Base-by-base conservation (phyloP, 2,329 filamentous ascomycete species). In the Neoarthrinium moseri region DNA sequence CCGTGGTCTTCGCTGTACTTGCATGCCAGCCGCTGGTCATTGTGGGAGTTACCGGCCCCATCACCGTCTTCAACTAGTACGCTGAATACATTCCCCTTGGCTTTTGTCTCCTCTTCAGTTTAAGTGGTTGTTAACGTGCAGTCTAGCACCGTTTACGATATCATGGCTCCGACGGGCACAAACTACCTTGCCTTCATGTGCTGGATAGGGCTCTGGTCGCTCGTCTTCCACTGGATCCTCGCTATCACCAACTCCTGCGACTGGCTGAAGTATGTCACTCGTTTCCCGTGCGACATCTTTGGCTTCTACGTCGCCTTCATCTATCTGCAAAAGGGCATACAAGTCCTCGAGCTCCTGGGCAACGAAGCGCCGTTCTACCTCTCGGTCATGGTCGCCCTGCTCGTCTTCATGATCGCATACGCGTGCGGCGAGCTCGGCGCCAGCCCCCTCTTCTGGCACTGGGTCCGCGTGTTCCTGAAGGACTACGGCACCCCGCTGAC, bases 241-340 rank as follows among this genome's bases (percentile, higher is more conserved):
- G 90, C 90, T 39, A 73, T 89, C 46, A 89, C 87, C 10, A 96
- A 96, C 63, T 84, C 89, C 2, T 95, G 91, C 72, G 94, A 95
- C 66, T 87, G 79, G 58, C 74, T 96, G n/a, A 85, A 83, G 59
- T 95, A 91, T 65, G 90, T 96, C 18, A 96, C 91, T 1, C 80
- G 89, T 12, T 96, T 96, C 63, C 90, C 89, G 20, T 95, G 91
- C 68, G 91, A 96, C 65, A 94, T 92, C 58, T 95, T 96, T 55
- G 91, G 90, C 41, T 95, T 95, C 70, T 95, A 95, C 62, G 90
- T 95, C 38, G 90, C 90, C 46, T 91, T 88, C 61, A 92, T 95
- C 65, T 95, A 95, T 62, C 75, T 95, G 17, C 89, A 95, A 61
- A 95, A 95, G 67, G 90, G 90, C 13, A 86, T 95, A 51, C 89